These are phyloP conservation scores for Bipolaris cookei DNA, from an alignment of 2,329 filamentous ascomycete species.

Conservation along the genomic window DNA sequence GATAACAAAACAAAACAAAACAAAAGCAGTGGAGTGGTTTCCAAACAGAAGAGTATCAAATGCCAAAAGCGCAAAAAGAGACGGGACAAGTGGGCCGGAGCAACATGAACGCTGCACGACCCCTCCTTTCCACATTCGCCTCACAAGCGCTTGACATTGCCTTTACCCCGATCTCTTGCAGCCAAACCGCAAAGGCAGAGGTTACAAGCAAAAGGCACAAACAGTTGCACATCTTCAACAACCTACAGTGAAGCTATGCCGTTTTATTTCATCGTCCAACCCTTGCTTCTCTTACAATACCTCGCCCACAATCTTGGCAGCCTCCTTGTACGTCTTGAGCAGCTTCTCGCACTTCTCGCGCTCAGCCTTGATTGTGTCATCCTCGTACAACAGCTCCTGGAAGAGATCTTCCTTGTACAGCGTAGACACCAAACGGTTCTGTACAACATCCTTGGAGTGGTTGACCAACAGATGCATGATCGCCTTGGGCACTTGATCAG, in stretches of 20 bases:
- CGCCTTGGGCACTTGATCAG: conserved; percentile 97
- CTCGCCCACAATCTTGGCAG: conserved; percentile 96
- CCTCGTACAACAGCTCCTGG: conserved; percentile 92
- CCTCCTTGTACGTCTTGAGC: conserved; percentile 93
- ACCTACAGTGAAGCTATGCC: conserved; percentile 12
- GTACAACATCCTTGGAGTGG: conserved; percentile 96
- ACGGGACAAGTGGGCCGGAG: conserved; percentile 17
- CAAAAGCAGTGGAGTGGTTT: conserved; percentile 3
- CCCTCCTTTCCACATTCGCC: conserved; percentile 9
- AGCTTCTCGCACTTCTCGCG: conserved; percentile 98
- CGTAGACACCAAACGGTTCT: conserved; percentile 94
- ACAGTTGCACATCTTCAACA: conserved; percentile 18
- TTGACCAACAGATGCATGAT: conserved; percentile 99
- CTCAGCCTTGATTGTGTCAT: conserved; percentile 96
- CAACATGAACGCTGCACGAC: conserved; percentile 28
- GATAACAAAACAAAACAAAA: background rate
- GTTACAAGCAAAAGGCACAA: conserved; percentile 1
- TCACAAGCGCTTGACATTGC: background rate
- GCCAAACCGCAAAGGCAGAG: background rate
- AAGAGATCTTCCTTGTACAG: conserved; percentile 93
- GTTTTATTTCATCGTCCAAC: conserved; percentile 23
- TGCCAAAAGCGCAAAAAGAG: conserved; percentile 9
- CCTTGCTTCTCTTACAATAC: conserved; percentile 57
- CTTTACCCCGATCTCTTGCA: background rate
- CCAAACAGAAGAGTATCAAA: conserved; percentile 35